Evolutionary conservation across 2,329 filamentous ascomycete genomes (phyloP).

Genomic region (Grosmannia serpens): DNA sequence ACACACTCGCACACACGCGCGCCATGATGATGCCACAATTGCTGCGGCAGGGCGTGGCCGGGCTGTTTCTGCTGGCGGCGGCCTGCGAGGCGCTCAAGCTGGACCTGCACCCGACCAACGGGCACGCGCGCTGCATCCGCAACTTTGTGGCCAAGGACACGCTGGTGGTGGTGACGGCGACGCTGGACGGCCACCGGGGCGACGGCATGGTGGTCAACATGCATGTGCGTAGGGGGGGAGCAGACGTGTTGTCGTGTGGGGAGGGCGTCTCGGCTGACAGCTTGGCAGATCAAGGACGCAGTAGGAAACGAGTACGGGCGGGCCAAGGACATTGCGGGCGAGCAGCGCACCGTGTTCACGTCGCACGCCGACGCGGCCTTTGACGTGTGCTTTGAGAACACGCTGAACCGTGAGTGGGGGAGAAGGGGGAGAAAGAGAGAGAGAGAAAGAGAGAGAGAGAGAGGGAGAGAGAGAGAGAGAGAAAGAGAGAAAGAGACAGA

Average conservation of each 20-base stretch:
- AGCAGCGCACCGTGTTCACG: conserved; percentile 88
- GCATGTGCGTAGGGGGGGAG: conserved; percentile 49
- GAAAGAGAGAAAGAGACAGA: no score
- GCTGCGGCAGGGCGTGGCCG: conserved; percentile 47
- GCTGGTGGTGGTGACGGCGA: conserved; percentile 89
- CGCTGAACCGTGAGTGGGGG: conserved; percentile 32
- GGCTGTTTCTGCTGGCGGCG: conserved; percentile 43
- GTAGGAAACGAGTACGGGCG: conserved; percentile 92
- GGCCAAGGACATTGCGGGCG: conserved; percentile 82
- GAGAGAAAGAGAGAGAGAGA: no score
- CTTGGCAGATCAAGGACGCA: conserved; percentile 73
- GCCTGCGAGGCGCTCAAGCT: conserved; percentile 72
- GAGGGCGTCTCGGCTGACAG: not conserved
- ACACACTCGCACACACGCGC: not conserved
- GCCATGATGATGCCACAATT: conserved; percentile 23
- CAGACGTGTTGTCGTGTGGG: no score
- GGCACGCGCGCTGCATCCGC: conserved; percentile 76
- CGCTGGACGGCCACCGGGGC: conserved; percentile 69
- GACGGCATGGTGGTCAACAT: conserved; percentile 93
- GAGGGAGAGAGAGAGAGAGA: no score
- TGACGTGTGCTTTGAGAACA: conserved; percentile 93
- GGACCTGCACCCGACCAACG: conserved; percentile 63
- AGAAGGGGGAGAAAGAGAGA: not conserved
- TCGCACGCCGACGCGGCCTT: conserved; percentile 85
- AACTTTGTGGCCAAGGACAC: conserved; percentile 93